phyloP scores from a whole-genome alignment of 2,329 filamentous ascomycete genomes.

The Cytospora leucostoma region DNA sequence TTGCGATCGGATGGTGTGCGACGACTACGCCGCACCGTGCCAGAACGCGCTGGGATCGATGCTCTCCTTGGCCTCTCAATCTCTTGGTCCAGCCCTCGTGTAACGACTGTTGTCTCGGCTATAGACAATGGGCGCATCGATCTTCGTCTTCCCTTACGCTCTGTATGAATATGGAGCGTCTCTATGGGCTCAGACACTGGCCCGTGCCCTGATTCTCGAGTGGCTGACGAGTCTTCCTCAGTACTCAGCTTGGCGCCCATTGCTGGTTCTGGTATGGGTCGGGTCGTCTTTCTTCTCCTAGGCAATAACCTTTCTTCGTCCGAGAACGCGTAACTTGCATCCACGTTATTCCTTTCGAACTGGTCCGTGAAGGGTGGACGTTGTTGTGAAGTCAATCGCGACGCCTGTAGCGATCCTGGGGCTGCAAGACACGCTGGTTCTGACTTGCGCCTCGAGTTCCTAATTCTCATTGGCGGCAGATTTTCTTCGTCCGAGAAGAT shows the following conservation, averaged over 20 bases:
- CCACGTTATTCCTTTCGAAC: constrained; percentile 29
- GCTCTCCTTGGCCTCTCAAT: background rate
- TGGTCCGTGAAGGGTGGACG: background rate
- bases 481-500: constrained; percentile 42
- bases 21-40: background rate
- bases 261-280: background rate
- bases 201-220: background rate
- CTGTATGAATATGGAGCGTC: background rate
- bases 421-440: background rate
- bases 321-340: constrained; percentile 38
- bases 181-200: background rate
- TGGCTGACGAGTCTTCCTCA: background rate
- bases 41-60: background rate
- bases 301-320: constrained; percentile 40
- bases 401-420: background rate
- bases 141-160: background rate
- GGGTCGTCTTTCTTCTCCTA: constrained; percentile 14
- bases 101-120: background rate
- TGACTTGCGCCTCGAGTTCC: background rate
- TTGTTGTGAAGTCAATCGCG: background rate
- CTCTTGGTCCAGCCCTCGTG: background rate
- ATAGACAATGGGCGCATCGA: background rate
- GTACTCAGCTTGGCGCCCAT: constrained; percentile 3
- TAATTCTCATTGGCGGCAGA: constrained; percentile 25
- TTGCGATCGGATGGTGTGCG: background rate